Evolutionary conservation across 495 filamentous ascomycete species (phyloP), one percentile per base, ranked within the genome.

Genomic region (Wilcoxina mikolae): DNA sequence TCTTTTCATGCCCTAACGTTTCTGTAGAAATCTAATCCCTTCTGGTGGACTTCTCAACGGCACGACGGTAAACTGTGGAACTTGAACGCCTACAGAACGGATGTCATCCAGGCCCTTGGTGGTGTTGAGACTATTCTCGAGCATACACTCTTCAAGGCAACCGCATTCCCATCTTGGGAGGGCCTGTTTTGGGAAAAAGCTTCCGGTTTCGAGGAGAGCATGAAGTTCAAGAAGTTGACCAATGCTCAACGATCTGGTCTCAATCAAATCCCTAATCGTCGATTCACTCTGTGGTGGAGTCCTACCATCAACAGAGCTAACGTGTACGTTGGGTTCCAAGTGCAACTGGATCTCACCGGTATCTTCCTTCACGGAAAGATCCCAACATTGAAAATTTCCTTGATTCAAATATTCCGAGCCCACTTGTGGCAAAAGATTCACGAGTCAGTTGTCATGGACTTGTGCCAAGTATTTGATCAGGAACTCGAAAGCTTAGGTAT

Each of bases 401-500:
- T 99, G 51, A 99, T 99, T 60, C 93, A 99, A 70, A 99, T 99
- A 59, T 99, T 99, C 84, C 85, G 93, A 63, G 93, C 93, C 48
- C 93, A 99, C 77, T 82, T 99, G 75, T 99, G 93, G 93, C 93
- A 99, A 69, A 99, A 99, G 75, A 96, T 99, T 48, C 93, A 99
- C 70, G 93, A 99, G 69, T 93, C 87, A 23, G 91, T 99, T 5
- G 90, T 95, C 26, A 99, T 99, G 91, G 62, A 65, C 58, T 71
- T 96, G 64, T 98, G 93, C 65, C 93, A 99, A 67, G 91, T 96
- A n/a, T 94, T 99, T 62, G 93, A 99, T 61, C 91, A 96, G 63
- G 90, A 99, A 68, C 70, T 99, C 53, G 91, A 96, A 68, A 85
- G 90, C 46, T 74, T 99, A 44, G 89, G 93, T 49, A 95, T 99